Evolutionary conservation across 805 yeast genomes (phyloP).

Genomic region (Metschnikowia anglica): DNA sequence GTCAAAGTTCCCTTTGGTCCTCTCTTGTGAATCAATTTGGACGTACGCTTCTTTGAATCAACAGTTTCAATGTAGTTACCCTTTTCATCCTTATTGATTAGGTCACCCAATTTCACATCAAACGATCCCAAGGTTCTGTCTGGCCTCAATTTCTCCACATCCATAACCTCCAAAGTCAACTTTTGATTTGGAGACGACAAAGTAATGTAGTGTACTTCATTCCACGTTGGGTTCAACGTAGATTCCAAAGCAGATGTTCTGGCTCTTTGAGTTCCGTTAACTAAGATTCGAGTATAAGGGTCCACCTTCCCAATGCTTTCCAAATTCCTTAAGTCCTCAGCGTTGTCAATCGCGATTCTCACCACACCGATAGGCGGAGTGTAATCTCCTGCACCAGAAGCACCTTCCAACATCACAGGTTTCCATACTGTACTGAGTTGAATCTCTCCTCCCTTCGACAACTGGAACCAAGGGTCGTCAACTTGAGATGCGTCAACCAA

Average conservation of each 20-base stretch:
- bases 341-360: conserved; percentile 68
- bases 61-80: conserved; percentile 58
- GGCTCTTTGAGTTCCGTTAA: conserved; percentile 72
- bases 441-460: conserved; percentile 73
- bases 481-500: conserved; percentile 76
- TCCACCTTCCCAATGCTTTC: conserved; percentile 90
- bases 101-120: conserved; percentile 62
- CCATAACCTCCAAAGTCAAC: conserved; percentile 87
- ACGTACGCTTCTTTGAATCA: conserved; percentile 55
- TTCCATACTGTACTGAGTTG: conserved; percentile 76
- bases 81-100: conserved; percentile 67
- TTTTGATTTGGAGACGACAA: conserved; percentile 80
- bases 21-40: conserved; percentile 66
- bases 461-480: conserved; percentile 74
- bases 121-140: conserved; percentile 89
- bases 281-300: conserved; percentile 80
- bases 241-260: conserved; percentile 71
- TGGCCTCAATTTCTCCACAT: conserved; percentile 70
- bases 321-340: conserved; percentile 74
- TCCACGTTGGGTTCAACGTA: conserved; percentile 78
- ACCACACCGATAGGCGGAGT: conserved; percentile 94
- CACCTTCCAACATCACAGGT: conserved; percentile 72
- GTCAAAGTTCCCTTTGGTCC: conserved; percentile 82
- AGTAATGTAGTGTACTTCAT: conserved; percentile 78
- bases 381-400: conserved; percentile 73